phyloP scores from a whole-genome alignment of 1,139 yeast genomes.

The Geotrichum candidum region DNA sequence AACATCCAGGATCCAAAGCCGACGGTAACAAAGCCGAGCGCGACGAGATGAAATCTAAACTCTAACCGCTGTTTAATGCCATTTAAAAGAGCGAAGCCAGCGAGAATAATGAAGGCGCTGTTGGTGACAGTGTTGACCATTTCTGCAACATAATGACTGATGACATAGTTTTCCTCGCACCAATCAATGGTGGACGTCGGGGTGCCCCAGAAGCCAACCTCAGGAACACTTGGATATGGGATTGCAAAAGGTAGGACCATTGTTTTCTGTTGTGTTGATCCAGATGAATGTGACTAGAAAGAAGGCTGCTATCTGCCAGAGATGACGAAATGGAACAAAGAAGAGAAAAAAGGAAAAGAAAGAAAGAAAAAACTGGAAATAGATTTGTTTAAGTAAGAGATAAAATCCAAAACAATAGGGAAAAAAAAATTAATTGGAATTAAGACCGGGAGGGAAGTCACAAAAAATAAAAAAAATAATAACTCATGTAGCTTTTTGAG shows the following conservation, averaged over 20 bases:
- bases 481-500: background rate
- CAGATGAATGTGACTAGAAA: background rate
- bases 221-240: slow-evolving; percentile 31
- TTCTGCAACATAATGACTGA: slow-evolving; percentile 82
- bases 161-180: slow-evolving; percentile 94
- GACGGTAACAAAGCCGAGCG: slow-evolving; percentile 76
- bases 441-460: background rate
- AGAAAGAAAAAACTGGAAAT: background rate
- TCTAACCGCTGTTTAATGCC: slow-evolving; percentile 60
- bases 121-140: slow-evolving; percentile 78
- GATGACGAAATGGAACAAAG: background rate
- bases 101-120: slow-evolving; percentile 58
- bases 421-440: no score
- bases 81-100: slow-evolving; percentile 58
- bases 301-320: background rate
- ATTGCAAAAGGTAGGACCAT: slow-evolving; percentile 22
- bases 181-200: slow-evolving; percentile 74
- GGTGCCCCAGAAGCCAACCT: slow-evolving; percentile 32
- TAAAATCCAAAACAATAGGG: background rate
- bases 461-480: background rate
- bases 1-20: slow-evolving; percentile 93
- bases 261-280: background rate
- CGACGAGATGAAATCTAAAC: slow-evolving; percentile 59
- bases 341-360: background rate
- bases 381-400: background rate